These are phyloP conservation scores for Coniochaeta pulveracea DNA, from an alignment of 2,329 filamentous ascomycete species.

Conservation along the genomic window DNA sequence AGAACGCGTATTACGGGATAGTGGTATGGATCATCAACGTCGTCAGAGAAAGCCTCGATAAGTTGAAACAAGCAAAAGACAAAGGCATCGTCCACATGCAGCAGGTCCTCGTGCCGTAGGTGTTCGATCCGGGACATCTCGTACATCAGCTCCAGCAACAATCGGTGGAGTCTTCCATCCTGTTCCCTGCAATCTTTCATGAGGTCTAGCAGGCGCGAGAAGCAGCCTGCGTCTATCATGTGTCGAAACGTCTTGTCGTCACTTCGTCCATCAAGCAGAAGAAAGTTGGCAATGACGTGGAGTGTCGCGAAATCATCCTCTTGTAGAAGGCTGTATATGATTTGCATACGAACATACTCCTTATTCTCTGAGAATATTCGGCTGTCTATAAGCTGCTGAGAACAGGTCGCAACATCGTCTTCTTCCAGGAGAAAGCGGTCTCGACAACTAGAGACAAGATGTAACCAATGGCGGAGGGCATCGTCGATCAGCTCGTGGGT, in stretches of 20 bases:
- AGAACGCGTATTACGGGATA: conserved; percentile 89
- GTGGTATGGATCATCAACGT: conserved; percentile 86
- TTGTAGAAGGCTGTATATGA: conserved; percentile 81
- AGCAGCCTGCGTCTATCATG: conserved; percentile 81
- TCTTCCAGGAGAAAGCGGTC: conserved; percentile 65
- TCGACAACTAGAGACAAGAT: conserved; percentile 65
- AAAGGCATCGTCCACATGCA: conserved; percentile 70
- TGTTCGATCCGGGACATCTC: conserved; percentile 93
- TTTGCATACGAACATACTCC: conserved; percentile 84
- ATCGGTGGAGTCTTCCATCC: conserved; percentile 62
- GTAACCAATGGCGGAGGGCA: conserved; percentile 72
- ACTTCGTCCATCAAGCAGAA: conserved; percentile 75
- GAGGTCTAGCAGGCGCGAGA: conserved; percentile 72
- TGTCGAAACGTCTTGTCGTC: conserved; percentile 71
- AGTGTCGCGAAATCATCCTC: conserved; percentile 77
- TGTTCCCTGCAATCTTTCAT: conserved; percentile 55
- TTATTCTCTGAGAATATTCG: conserved; percentile 61
- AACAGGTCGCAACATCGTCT: conserved; percentile 70
- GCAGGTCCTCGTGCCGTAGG: conserved; percentile 63
- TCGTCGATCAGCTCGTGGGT: conserved; percentile 63
- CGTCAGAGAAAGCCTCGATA: conserved; percentile 78
- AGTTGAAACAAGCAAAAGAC: conserved; percentile 74
- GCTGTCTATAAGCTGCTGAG: conserved; percentile 67
- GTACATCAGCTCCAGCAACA: conserved; percentile 82
- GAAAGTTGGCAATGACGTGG: conserved; percentile 70